Evolutionary conservation across 2,329 filamentous ascomycete species (phyloP).

Genomic region (Aspergillus persii): DNA sequence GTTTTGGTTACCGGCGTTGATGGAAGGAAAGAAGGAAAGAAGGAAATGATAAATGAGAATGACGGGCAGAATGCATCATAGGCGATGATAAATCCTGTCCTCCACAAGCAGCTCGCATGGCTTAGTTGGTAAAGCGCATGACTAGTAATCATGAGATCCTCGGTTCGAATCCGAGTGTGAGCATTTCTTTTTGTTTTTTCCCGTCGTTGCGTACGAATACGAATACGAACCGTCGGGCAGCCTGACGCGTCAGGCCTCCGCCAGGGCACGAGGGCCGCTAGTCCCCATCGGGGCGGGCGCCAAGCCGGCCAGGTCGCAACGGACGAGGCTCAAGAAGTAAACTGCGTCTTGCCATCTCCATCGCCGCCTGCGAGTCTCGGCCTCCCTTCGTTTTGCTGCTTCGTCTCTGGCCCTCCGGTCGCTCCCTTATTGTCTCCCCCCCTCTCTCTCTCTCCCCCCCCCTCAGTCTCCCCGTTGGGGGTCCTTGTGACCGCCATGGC

Average conservation of each 20-base stretch:
- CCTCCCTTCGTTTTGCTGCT: slow-evolving; percentile 5
- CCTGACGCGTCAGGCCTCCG: not conserved
- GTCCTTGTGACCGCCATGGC: slow-evolving; percentile 55
- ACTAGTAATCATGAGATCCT: not conserved
- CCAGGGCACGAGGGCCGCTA: slow-evolving; percentile 8
- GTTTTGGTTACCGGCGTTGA: no score
- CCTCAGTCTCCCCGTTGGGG: slow-evolving; percentile 40
- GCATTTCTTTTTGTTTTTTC: not conserved
- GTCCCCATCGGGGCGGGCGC: slow-evolving; percentile 4
- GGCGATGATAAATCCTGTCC: no score
- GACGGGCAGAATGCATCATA: no score
- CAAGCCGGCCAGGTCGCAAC: slow-evolving; percentile 20
- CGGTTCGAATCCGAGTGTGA: not conserved
- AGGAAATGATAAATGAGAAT: no score
- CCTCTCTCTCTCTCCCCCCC: slow-evolving; percentile 13
- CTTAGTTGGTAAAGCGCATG: not conserved
- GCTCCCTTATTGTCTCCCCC: not conserved
- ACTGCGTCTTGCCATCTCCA: not conserved
- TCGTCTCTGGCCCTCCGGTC: not conserved
- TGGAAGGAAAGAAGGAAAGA: no score
- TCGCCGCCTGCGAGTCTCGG: slow-evolving; percentile 19
- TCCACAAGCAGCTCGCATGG: not conserved
- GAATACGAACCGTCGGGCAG: not conserved
- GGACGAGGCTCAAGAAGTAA: slow-evolving; percentile 17
- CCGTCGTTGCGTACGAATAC: not conserved